Base-by-base conservation (phyloP, 768 basidiomycete genomes). In the Lentinula sp. region DNA sequence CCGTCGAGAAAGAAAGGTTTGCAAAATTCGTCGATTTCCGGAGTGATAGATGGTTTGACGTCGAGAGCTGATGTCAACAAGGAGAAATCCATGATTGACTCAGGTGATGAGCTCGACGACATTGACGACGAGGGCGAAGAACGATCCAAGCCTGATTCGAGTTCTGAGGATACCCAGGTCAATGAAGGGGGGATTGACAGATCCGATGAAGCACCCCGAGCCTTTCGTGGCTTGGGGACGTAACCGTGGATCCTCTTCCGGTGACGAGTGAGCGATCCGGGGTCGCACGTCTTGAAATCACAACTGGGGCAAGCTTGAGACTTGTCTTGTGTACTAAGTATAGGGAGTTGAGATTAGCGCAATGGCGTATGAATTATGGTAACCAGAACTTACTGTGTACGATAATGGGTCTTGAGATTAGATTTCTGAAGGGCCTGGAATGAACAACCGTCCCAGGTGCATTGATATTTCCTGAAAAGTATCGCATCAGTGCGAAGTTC, bases 241-340 rank as follows among this genome's bases (percentile, higher is more conserved):
- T 59, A 59, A n/a, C 31, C n/a, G 34, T 59, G 57, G n/a, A 59
- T 59, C 34, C 57, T 31, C 34, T 59, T 59, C 31, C 57, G 57
- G 34, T 59, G 57, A 18, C 57, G 28, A 37, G 46, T 59, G 45
- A 59, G 57, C 21, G 57, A 59, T 10, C 23, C 57, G 7, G 45
- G 45, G 39, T 59, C 57, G 42, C 43, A 48, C 46, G 57, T 59
- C 23, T 45, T 59, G 32, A 59, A 59, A 15, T 59, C 57, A 23
- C 57, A 59, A 13, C n/a, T 45, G 11, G 57, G 57, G 37, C 57
- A 59, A 15, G 23, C 32, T 21, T 49, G 45, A 7, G 28, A 59
- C 18, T 59, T 59, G 57, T 59, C 57, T 50, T 59, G 18, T 11
- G 23, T 16, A 32, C 57, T 59, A 28, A 28, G 28, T 28, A 32